Base-by-base conservation (phyloP, 23 red algal genomes). In the Gracilaria vermiculophylla region DNA sequence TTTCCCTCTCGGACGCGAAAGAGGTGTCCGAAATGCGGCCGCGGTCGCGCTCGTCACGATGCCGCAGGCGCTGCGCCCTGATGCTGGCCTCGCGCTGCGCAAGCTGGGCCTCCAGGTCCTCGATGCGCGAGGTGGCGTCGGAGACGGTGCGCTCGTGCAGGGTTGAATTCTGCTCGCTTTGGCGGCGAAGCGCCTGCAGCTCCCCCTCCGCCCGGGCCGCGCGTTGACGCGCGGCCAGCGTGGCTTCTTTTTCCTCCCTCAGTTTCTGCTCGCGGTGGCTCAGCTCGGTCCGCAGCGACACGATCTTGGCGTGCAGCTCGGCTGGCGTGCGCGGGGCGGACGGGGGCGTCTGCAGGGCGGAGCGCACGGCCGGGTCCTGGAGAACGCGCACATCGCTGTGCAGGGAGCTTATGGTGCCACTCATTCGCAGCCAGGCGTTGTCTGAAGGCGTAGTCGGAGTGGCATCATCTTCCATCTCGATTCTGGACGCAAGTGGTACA, bases 181-280 rank as follows among this genome's bases (percentile, higher is more conserved):
- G 44, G 25, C 43, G 48, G 20, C 40, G 42, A 5, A 88, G 33
- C 39, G 66, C 84, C 12, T 61, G 17, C 15, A 88, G 33, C 34
- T 62, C 62, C 11, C 66, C 84, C 29, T 88, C 84, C 23, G 84
- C 84, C 24, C 67, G 41, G 13, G 84, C 84, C 45, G 84, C 84
- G 34, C 84, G 84, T 88, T 88, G 66, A 39, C 69, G 66, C 6
- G 69, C 72, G 8, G 35, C 49, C 8, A 76, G 84, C 33, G 55
- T 58, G 12, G 43, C n/a, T 62, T 76, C 36, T 36, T 88, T 88
- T 12, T 55, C 45, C 9, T 58, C 53, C n/a, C 34, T 54, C 9
- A 60, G 72, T 33, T 58, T 37, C 50, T 76, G 21, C 27, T 66
- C 66, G 3, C 29, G 20, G 10, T 77, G 51, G 25, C 40, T 50